Base-by-base conservation (phyloP, 345 rosid genomes). In the Linum lewisii region DNA sequence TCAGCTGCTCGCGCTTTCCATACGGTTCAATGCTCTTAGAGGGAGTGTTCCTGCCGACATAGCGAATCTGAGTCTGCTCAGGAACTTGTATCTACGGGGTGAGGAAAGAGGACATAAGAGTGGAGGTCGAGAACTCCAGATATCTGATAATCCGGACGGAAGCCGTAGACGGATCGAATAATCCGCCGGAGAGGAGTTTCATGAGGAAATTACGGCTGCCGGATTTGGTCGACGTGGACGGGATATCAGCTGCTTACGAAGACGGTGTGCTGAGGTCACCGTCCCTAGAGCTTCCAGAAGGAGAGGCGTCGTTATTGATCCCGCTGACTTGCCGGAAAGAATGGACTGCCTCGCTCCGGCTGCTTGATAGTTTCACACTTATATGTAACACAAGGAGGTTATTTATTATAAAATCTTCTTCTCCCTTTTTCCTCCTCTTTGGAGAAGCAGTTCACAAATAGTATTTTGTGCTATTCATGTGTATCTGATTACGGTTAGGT, bases 1-100 rank as follows among this genome's bases (percentile, higher is more conserved):
- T 34, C 65, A 76, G 29, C 81, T 88, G 10, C 78, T 52, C 59
- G 67, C 67, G 66, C 82, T 88, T 59, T 88, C 97, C 68, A 75
- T 92, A 58, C 77, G 82, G 19, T 81, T 70, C 72, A 92, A 92
- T 64, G 74, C 76, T 50, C 85, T 92, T 24, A 74, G 72, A 13
- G 97, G 98, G 49, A 23, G 73, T 24, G 77, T 92, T 70, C 97
- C 98, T 14, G 73, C 88, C 21, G 97, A 92, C 59, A 64, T 88
- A 18, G 63, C 80, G 24, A 67, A 76, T 60, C 81, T 92, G 62
- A 66, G 77, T 61, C 73, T 83, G 47, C 86, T 92, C 36, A 82
- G 73, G 23, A 59, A 82, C 72, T 84, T 92, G 65, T 88, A 61
- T 75, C 78, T 92, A 68, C 95, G 96, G 94, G 51, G 80, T 81